A percentile compares a stretch with the other conserved stretches of the same genome.
Evolutionary conservation across 129 eudicot species (phyloP).

Genomic region (Flaveria robusta): DNA sequence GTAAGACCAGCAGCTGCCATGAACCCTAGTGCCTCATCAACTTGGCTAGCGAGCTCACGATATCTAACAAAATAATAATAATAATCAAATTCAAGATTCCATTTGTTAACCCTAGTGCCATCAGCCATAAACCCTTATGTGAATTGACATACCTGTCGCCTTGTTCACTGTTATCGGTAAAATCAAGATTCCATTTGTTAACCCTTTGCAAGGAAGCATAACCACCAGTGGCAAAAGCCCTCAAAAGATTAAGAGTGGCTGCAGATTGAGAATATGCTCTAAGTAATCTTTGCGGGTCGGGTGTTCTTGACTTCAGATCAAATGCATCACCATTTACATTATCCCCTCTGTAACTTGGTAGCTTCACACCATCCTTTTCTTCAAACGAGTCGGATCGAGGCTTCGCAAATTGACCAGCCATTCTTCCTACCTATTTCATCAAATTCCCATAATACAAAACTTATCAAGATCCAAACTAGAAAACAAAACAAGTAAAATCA

Average conservation of each 20-base stretch:
- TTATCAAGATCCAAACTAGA: background rate
- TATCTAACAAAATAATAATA: background rate
- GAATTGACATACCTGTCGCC: background rate
- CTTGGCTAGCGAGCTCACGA: background rate
- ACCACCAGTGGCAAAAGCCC: background rate
- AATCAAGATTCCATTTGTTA: constrained; percentile 6
- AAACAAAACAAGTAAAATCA: background rate
- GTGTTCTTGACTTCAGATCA: constrained; percentile 5
- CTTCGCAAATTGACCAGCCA: constrained; percentile 10
- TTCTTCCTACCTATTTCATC: background rate
- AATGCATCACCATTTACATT: constrained; percentile 10
- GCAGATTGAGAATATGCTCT: constrained; percentile 9
- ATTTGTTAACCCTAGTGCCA: background rate
- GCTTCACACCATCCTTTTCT: constrained; percentile 8
- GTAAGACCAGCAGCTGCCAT: constrained; percentile 83
- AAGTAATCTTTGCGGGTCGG: background rate
- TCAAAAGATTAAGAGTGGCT: constrained; percentile 7
- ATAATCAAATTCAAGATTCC: background rate
- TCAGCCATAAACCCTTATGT: background rate
- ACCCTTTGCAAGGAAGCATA: constrained; percentile 11
- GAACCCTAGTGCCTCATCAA: constrained; percentile 40
- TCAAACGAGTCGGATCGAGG: background rate
- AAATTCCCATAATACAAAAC: background rate
- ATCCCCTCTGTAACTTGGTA: constrained; percentile 4
- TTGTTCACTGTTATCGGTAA: constrained; percentile 3